Evolutionary conservation across 2,329 filamentous ascomycete species (phyloP), one percentile per base, ranked within the genome.

Genomic region (Colletotrichum kahawae): DNA sequence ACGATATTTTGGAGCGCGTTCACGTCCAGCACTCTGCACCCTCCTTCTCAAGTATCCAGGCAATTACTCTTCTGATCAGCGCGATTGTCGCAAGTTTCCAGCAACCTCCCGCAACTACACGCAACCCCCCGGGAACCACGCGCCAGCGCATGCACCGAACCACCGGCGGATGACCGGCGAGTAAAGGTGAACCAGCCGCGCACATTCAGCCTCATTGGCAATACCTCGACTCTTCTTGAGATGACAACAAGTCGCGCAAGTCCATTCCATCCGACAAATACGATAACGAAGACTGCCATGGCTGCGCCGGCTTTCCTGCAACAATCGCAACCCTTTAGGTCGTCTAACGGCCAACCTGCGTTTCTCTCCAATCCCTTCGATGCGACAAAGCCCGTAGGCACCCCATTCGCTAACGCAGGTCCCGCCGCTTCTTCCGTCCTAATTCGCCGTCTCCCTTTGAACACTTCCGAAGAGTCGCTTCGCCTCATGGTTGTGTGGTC

Each of bases 401-500:
- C 82, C 2, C 84, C 85, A 4, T 86, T 84, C 76, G 80, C 84
- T 73, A 80, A 79, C 71, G 81, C 83, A 18, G 77, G 83, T n/a
- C 62, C 84, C 69, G 65, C 84, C 63, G 80, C 83, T 67, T 82
- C 85, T 78, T 80, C 86, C 27, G 84, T 91, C 43, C 80, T 91
- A 62, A 90, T 92, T 75, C 88, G 89, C 67, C 86, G 87, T 77
- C 84, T 93, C 14, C 90, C 91, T 2, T 77, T 85, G 65, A 88
- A 89, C 78, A 90, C 88, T 4, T 88, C 88, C 1, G 88, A 91
- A 66, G 87, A 91, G 66, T 86, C 86, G 29, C 79, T 93, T 67
- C 85, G 88, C 62, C 82, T 90, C 34, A 92, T 92, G 90, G 85
- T 91, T 38, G 84, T 91, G 56, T 92, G 90, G 83, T 90, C 89